Percentiles rank a stretch among this genome's conserved stretches.
These are phyloP conservation scores for Stenocarpella maydis DNA, from an alignment of 2,329 filamentous ascomycete species.

Conservation along the genomic window DNA sequence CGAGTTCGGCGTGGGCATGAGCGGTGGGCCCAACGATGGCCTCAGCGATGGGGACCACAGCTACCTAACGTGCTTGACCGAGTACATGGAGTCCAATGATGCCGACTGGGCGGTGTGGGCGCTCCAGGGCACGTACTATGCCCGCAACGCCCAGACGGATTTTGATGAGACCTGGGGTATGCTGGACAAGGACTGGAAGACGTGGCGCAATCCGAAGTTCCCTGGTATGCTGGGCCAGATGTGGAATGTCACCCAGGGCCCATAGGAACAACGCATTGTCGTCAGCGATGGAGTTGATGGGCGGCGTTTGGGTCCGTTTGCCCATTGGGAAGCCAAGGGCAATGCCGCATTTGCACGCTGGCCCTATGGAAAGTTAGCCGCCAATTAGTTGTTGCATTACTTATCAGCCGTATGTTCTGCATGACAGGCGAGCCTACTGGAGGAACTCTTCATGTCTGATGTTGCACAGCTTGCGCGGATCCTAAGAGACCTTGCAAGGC, in stretches of 20 bases:
- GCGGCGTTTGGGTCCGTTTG: background rate
- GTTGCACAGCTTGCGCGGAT: background rate
- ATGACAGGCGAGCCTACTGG: background rate
- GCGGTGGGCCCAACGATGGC: conserved; percentile 51
- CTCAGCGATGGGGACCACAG: conserved; percentile 52
- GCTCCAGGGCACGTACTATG: conserved; percentile 66
- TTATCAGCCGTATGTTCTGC: background rate
- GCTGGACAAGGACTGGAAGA: conserved; percentile 46
- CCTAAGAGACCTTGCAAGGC: background rate
- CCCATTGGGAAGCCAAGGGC: background rate
- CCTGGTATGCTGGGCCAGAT: conserved; percentile 46
- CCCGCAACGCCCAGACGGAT: conserved; percentile 58
- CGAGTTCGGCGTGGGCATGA: conserved; percentile 65
- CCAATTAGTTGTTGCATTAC: background rate
- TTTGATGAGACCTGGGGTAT: conserved; percentile 63
- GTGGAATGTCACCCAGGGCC: conserved; percentile 52
- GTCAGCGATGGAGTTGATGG: background rate
- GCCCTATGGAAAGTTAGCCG: background rate
- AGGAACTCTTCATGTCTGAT: too few species aligned
- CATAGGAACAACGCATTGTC: conserved; percentile 35
- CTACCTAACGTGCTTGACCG: conserved; percentile 61
- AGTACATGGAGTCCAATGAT: conserved; percentile 63
- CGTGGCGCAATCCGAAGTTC: conserved; percentile 53
- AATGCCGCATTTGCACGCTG: background rate
- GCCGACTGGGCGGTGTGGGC: conserved; percentile 69